Evolutionary conservation across 192 early-diverging fungal genomes (phyloP).

Genomic region (Gonapodya sp.): DNA sequence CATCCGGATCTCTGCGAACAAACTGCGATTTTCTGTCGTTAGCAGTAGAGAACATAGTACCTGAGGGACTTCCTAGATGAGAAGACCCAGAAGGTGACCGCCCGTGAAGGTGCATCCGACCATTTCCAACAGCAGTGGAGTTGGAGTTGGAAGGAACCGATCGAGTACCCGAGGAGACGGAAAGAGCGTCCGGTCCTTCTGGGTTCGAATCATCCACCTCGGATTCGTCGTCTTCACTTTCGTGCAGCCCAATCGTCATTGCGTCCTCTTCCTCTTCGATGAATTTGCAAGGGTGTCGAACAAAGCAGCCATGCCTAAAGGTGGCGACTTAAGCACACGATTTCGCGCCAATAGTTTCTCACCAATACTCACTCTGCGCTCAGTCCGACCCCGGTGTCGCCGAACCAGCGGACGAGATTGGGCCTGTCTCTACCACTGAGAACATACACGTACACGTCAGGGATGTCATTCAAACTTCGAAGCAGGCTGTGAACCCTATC

Average conservation of each 20-base stretch:
- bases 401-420: constrained; percentile 90
- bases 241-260: neutral
- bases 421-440: constrained; percentile 83
- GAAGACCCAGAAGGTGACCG: constrained; percentile 11
- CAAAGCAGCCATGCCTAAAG: constrained; percentile 83
- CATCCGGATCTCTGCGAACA: constrained; percentile 32
- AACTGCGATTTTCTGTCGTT: constrained; percentile 9
- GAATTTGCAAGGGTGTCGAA: constrained; percentile 73
- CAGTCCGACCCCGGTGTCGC: constrained; percentile 74
- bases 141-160: neutral
- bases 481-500: constrained; percentile 59
- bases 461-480: constrained; percentile 55
- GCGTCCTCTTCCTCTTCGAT: constrained; percentile 1
- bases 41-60: constrained; percentile 20
- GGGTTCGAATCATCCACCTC: neutral
- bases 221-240: constrained; percentile 10
- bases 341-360: neutral
- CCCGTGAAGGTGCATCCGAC: neutral
- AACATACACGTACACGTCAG: constrained; percentile 90
- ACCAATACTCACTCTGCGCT: constrained; percentile 61
- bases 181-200: neutral
- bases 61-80: constrained; percentile 11
- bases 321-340: neutral
- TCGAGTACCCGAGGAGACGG: neutral
- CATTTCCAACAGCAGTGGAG: neutral